Base-by-base conservation (phyloP, 140 eudicot genomes). In the Erigeron philadelphicus region DNA sequence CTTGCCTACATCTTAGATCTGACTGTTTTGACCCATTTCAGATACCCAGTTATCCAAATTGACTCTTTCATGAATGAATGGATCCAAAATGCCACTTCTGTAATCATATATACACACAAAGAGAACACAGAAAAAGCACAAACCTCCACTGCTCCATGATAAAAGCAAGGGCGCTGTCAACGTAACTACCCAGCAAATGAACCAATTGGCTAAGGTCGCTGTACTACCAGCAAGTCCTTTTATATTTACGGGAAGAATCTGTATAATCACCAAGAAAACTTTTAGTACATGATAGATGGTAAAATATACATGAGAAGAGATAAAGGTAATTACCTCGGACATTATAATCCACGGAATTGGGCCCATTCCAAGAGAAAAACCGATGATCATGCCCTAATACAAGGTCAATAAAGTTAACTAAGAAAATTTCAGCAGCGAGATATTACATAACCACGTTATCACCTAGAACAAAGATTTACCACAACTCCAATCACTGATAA, bases 261-360 rank as follows among this genome's bases (percentile, higher is more conserved):
- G 81, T 55, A 63, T 60, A 23, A 40, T 48, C 31, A 61, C 25
- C 40, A 41, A 53, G 17, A 71, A 43, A 68, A 19, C 11, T 66
- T 4, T 38, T 3, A 53, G 11, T 38, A 73, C 41, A 56, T 6
- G 38, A 52, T 45, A 60, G 15, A 44, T 2, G 11, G 8, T 62
- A 71, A 47, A 8, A 38, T 21, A 49, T 13, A 18, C n/a, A 1
- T 38, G 42, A 9, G 16, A 25, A 11, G 8, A 55, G 5, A 31
- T 15, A 21, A 21, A 46, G 15, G 41, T 61, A 67, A 35, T 61
- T 84, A 91, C 97, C 97, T 91, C 97, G 6, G 97, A 92, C 98
- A 92, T 92, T 56, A 92, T 92, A 63, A 91, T 63, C 97, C 97
- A 91, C n/a, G 97, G 95, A 75, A 88, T 86, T 19, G 97, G 92